These are phyloP conservation scores for Agaricus sinodeliciosus DNA, from an alignment of 768 basidiomycete species.

Conservation along the genomic window DNA sequence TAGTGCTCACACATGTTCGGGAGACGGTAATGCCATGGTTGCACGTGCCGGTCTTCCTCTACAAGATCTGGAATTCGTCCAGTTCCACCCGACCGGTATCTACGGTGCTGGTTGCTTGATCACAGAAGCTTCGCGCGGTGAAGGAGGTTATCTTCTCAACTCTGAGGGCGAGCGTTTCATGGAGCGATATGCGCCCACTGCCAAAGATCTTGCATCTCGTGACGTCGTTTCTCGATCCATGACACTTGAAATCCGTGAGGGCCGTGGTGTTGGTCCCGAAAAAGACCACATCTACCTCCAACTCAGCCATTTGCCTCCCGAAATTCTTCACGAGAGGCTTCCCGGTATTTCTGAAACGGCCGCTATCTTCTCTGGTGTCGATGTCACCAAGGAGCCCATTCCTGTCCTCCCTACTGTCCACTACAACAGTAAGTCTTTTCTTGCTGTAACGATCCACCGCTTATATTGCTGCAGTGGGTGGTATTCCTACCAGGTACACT, in stretches of 20 bases:
- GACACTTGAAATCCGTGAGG: constrained; percentile 98
- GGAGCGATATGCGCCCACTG: constrained; percentile 99
- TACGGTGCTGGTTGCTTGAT: constrained; percentile 99
- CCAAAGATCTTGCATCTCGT: constrained; percentile 98
- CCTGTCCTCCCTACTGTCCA: constrained; percentile 98
- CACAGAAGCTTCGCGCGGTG: constrained; percentile 98
- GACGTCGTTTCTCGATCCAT: constrained; percentile 99
- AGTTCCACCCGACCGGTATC: constrained; percentile 99
- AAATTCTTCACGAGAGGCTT: constrained; percentile 91
- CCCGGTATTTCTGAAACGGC: constrained; percentile 99
- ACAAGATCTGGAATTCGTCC: constrained; percentile 98
- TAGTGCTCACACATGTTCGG: constrained; percentile 97
- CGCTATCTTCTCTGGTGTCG: constrained; percentile 97
- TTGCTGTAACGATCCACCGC: not conserved
- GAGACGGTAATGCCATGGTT: constrained; percentile 99
- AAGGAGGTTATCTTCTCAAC: constrained; percentile 98
- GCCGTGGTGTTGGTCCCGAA: constrained; percentile 96
- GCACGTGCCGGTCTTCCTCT: constrained; percentile 92
- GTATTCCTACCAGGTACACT: constrained; percentile 97
- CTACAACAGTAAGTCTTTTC: constrained; percentile 79
- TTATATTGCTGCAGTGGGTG: constrained; percentile 67
- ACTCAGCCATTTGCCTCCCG: constrained; percentile 93
- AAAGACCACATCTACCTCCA: constrained; percentile 97
- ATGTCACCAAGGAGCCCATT: constrained; percentile 99
- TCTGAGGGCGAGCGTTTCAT: constrained; percentile 99